Evolutionary conservation across 805 yeast species (phyloP), one percentile per base, ranked within the genome.

Genomic region (Lachancea waltii): DNA sequence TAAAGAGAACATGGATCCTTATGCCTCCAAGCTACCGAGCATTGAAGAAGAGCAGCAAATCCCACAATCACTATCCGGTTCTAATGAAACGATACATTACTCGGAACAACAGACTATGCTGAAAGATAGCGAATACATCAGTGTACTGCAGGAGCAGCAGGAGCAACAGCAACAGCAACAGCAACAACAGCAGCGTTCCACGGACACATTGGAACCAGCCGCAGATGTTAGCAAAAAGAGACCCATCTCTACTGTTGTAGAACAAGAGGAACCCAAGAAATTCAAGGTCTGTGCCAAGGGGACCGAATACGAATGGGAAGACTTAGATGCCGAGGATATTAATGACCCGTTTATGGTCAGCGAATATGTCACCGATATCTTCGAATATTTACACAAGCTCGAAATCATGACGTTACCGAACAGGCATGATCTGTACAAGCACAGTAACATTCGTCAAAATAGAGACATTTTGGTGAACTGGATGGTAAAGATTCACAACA

Each of bases 341-440:
- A 84, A 81, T 54, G 94, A 83, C 59, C 90, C 90, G 15, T 64
- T 85, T 45, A 89, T 90, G 96, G 97, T 85, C 22, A 77, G 87
- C 44, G 98, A 90, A 65, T 90, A 89, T 60, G 95, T 84, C 39
- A 74, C 68, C 45, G 97, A 86, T 43, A 89, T 90, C 41, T 89
- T 85, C 61, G 81, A 75, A 21, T 86, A 84, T 60, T 65, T 89
- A 50, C 79, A 80, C 57, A 78, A 72, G 53, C 67, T 81, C 43
- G 95, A 87, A 64, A 61, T 70, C 31, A 71, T 74, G 52, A 85
- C 90, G 33, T 65, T 85, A 53, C 95, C 87, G 14, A 53, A 62
- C 29, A 61, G 66, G 19, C 61, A 62, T 33, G 63, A 63, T 35
- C 46, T 67, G 15, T 51, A 54, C 28, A 63, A 62, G 63, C 68